Conservation (phyloP, 805 yeast species). For the Pichia rugopelliculosa region DNA sequence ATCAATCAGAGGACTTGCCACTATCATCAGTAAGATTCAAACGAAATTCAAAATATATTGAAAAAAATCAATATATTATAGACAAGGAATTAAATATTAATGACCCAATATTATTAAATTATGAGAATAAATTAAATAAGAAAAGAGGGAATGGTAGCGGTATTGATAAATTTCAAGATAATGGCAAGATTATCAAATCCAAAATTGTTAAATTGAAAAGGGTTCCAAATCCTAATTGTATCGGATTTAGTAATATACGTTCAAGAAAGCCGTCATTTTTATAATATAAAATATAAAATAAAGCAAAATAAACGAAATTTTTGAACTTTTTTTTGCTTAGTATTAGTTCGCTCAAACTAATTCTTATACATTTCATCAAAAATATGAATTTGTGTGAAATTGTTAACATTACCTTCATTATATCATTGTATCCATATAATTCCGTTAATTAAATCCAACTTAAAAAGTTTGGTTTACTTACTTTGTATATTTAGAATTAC, state of each 20-base stretch:
- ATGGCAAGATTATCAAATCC: conserved; percentile 24
- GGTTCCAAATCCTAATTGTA: conserved; percentile 41
- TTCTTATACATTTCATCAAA: too few species aligned
- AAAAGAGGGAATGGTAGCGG: not conserved
- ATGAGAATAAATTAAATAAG: conserved; percentile 17
- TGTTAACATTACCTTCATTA: not conserved
- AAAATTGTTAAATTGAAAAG: conserved; percentile 38
- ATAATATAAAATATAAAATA: not conserved
- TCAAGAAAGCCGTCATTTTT: conserved; percentile 40
- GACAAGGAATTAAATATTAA: conserved; percentile 26
- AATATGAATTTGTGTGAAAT: not conserved
- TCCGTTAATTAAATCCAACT: too few species aligned
- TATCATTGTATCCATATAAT: too few species aligned
- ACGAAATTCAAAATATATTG: conserved; percentile 1
- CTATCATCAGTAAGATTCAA: not conserved
- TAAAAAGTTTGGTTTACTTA: too few species aligned
- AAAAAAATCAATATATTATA: conserved; percentile 21
- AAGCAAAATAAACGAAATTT: too few species aligned
- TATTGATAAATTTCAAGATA: not conserved
- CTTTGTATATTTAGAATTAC: too few species aligned
- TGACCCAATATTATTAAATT: conserved; percentile 34
- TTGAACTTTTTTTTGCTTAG: too few species aligned
- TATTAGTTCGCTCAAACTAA: too few species aligned
- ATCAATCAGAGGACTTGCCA: not conserved
- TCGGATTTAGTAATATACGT: conserved; percentile 38